Percentiles rank a stretch among this genome's conserved stretches.
Conservation (phyloP, 441 rosid genomes). For the Cnidoscolus chayamansa region DNA sequence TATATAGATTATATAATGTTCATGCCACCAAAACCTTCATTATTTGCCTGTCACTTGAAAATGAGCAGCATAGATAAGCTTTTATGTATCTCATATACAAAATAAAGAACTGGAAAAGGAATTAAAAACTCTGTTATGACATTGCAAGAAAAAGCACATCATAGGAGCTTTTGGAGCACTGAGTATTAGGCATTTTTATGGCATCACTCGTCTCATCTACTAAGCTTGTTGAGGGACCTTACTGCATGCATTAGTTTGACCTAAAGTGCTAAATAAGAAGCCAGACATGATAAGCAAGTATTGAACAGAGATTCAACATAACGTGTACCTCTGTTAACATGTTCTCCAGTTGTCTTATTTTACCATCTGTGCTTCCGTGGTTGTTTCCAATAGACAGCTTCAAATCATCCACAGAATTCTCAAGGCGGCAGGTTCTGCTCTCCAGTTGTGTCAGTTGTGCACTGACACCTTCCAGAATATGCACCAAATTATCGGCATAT, state of each 20-base stretch:
- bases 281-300: constrained; percentile 1
- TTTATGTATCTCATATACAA: background rate
- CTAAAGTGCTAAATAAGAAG: background rate
- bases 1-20: background rate
- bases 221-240: background rate
- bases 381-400: constrained; percentile 70
- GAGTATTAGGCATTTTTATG: background rate
- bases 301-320: background rate
- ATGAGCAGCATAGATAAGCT: background rate
- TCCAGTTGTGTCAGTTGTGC: constrained; percentile 83
- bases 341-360: constrained; percentile 76
- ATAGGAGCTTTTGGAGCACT: background rate
- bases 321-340: constrained; percentile 68
- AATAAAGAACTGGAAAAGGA: background rate
- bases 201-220: background rate
- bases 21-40: background rate
- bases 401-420: constrained; percentile 75
- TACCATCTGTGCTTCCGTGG: constrained; percentile 73
- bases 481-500: constrained; percentile 60
- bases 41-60: background rate
- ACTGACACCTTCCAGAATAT: constrained; percentile 66
- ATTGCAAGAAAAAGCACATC: background rate
- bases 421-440: constrained; percentile 60
- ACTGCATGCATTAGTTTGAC: constrained; percentile 3
- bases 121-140: background rate